Conservation (phyloP, 2,329 filamentous ascomycete genomes). For the Lecanicillium sp. region DNA sequence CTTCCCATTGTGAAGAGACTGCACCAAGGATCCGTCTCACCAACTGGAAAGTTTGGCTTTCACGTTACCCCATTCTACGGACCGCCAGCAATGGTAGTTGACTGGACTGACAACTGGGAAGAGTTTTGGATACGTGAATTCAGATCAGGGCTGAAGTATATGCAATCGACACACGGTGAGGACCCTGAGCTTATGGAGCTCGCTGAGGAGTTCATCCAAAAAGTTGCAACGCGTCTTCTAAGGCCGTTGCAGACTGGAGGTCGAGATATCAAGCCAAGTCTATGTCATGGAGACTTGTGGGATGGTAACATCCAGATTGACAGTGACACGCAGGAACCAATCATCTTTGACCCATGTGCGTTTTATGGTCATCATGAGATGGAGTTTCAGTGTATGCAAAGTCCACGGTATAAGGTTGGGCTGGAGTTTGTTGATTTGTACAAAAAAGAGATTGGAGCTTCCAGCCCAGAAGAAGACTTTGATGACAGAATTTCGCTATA, state of each 20-base stretch:
- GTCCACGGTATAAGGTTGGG: constrained; percentile 1
- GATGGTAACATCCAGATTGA: constrained; percentile 23
- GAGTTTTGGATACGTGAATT: constrained; percentile 16
- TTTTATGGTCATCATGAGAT: constrained; percentile 32
- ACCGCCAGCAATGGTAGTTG: constrained; percentile 10
- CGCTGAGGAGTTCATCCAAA: constrained; percentile 21
- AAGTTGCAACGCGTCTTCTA: constrained; percentile 34
- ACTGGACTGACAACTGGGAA: constrained; percentile 14
- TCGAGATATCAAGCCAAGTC: constrained; percentile 26
- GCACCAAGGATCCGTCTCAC: constrained; percentile 8
- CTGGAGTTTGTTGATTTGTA: background rate
- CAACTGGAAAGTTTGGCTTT: constrained; percentile 29
- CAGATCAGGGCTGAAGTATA: constrained; percentile 16
- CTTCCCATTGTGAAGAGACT: constrained; percentile 12
- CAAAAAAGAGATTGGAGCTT: background rate
- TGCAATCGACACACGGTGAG: constrained; percentile 15
- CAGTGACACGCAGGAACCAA: constrained; percentile 14
- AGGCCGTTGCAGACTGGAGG: constrained; percentile 29
- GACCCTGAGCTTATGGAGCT: constrained; percentile 20
- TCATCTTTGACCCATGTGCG: constrained; percentile 28
- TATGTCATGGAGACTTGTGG: constrained; percentile 34
- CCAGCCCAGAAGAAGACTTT: constrained; percentile 3
- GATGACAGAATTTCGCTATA: constrained; percentile 2
- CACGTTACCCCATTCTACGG: constrained; percentile 23
- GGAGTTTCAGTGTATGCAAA: constrained; percentile 7